Percentiles rank a stretch among this genome's conserved stretches.
Conservation (phyloP, 768 basidiomycete genomes). For the Rhizopogon vinicolor region DNA sequence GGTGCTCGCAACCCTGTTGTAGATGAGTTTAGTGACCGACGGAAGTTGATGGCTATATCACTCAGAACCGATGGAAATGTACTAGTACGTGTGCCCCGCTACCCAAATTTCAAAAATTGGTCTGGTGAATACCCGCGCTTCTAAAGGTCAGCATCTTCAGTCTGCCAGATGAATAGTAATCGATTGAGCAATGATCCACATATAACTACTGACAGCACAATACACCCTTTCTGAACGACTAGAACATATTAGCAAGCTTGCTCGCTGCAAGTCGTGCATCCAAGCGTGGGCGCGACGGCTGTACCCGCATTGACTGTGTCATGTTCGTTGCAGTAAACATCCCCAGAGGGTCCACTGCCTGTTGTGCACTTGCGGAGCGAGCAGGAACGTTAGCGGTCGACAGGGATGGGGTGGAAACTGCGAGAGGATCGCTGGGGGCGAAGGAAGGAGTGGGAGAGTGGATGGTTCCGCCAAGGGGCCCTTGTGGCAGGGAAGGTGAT, state of each 20-base stretch:
- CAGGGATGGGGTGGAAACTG: conserved; percentile 8
- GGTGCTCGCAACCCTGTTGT: conserved; percentile 57
- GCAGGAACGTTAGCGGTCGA: neutral
- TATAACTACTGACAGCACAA: neutral
- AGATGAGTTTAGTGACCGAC: conserved; percentile 6
- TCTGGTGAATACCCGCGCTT: neutral
- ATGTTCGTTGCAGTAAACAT: conserved; percentile 57
- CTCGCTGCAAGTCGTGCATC: conserved; percentile 86
- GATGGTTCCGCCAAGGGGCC: conserved; percentile 9
- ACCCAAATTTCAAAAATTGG: neutral
- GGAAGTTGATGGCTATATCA: neutral
- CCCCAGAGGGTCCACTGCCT: conserved; percentile 58
- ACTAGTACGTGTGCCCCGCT: neutral
- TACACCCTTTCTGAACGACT: conserved; percentile 7
- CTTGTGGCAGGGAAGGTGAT: conserved; percentile 23
- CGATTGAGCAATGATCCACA: neutral
- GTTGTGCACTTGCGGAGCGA: conserved; percentile 21
- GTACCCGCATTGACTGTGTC: conserved; percentile 70
- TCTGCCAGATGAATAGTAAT: neutral
- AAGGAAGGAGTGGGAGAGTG: conserved; percentile 7
- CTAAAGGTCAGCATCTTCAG: neutral
- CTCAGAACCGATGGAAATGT: neutral
- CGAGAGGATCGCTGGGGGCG: conserved; percentile 14
- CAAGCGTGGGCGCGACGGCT: conserved; percentile 66
- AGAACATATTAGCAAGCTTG: conserved; percentile 89